phyloP scores from a whole-genome alignment of 768 basidiomycete genomes.

The Fistulinella prunicolor region DNA sequence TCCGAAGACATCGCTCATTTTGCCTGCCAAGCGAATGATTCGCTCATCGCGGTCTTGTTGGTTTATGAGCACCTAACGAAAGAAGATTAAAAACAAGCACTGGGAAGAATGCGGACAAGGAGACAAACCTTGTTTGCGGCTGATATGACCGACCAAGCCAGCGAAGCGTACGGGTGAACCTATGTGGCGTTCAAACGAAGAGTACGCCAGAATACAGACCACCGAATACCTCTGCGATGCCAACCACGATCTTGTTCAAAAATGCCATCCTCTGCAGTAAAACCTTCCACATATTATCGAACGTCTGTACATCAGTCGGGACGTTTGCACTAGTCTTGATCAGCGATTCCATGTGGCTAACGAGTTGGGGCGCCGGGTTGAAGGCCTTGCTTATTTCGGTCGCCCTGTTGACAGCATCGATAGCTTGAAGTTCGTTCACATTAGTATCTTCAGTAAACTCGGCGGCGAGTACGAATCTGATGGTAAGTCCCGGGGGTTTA shows the following conservation, averaged over 20 bases:
- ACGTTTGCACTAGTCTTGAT: not conserved
- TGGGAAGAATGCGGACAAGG: not conserved
- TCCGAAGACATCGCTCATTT: conserved; percentile 13
- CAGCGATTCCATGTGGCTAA: not conserved
- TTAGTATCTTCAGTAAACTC: not conserved
- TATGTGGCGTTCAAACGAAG: conserved; percentile 1
- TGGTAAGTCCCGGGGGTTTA: not conserved
- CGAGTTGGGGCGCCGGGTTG: not conserved
- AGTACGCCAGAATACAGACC: not conserved
- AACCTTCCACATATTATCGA: conserved; percentile 17
- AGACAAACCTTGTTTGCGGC: conserved; percentile 17
- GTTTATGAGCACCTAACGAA: conserved; percentile 14
- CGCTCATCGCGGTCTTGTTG: conserved; percentile 15
- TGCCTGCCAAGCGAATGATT: conserved; percentile 16
- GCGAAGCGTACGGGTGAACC: conserved; percentile 18
- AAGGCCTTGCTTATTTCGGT: not conserved
- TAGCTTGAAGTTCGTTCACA: conserved; percentile 16
- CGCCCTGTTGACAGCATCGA: conserved; percentile 8
- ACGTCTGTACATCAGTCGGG: conserved; percentile 5
- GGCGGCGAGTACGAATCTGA: conserved; percentile 13
- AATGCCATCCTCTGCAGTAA: conserved; percentile 11
- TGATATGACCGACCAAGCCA: conserved; percentile 23
- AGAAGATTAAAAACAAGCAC: not conserved
- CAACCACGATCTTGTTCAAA: conserved; percentile 11
- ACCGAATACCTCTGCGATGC: conserved; percentile 13